These are phyloP conservation scores for Cyberlindnera sargentensis DNA, from an alignment of 805 yeast species.

Conservation along the genomic window DNA sequence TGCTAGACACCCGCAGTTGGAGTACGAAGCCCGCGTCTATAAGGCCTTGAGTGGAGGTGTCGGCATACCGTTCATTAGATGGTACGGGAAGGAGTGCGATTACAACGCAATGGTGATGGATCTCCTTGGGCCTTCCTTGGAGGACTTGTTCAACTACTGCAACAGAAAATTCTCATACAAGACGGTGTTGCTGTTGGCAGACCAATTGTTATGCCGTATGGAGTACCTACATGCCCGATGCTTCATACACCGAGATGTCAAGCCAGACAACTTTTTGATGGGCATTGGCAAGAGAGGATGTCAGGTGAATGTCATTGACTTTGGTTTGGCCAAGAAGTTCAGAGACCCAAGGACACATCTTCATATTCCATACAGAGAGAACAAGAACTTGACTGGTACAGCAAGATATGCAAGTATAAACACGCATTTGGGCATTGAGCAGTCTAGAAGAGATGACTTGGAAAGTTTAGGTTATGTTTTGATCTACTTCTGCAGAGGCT, in stretches of 20 bases:
- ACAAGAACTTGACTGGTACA: slow-evolving; percentile 92
- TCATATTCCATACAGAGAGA: slow-evolving; percentile 95
- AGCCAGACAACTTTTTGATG: slow-evolving; percentile 93
- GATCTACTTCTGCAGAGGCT: slow-evolving; percentile 89
- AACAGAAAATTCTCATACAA: slow-evolving; percentile 82
- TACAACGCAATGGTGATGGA: slow-evolving; percentile 94
- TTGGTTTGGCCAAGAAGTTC: slow-evolving; percentile 98
- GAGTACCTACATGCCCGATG: slow-evolving; percentile 84
- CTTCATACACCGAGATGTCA: slow-evolving; percentile 91
- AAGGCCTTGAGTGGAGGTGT: slow-evolving; percentile 93
- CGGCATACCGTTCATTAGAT: slow-evolving; percentile 95
- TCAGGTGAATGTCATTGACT: slow-evolving; percentile 93
- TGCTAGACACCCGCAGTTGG: slow-evolving; percentile 95
- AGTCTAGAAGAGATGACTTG: slow-evolving; percentile 91
- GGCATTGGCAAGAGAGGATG: slow-evolving; percentile 82
- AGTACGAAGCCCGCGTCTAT: slow-evolving; percentile 94
- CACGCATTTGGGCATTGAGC: slow-evolving; percentile 96
- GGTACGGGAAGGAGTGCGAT: slow-evolving; percentile 96
- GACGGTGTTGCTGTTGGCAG: slow-evolving; percentile 89
- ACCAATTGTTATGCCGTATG: slow-evolving; percentile 86
- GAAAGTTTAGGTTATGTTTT: slow-evolving; percentile 97
- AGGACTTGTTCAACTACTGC: slow-evolving; percentile 98
- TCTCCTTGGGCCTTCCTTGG: slow-evolving; percentile 89
- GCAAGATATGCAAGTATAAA: slow-evolving; percentile 98
- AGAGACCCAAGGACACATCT: slow-evolving; percentile 93